A percentile compares a stretch with the other conserved stretches of the same genome.
These are phyloP conservation scores for Camellia sinensis DNA, from an alignment of 148 eudicot species.

Conservation along the genomic window DNA sequence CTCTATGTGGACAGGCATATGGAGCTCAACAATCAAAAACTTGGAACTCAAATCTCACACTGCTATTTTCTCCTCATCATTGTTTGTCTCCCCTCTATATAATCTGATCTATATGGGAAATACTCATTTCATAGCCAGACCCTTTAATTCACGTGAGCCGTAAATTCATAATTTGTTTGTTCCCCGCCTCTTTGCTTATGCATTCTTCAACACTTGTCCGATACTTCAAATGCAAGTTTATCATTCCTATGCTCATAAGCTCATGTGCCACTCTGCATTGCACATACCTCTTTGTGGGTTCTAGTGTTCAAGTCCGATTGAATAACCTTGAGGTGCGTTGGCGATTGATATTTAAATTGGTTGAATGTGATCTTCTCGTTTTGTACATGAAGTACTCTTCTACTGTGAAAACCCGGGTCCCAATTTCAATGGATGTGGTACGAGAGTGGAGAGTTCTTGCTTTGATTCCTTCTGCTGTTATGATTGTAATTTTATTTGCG, in stretches of 20 bases:
- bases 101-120: slow-evolving; percentile 52
- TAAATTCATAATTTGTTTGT: slow-evolving; percentile 50
- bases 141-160: slow-evolving; percentile 69
- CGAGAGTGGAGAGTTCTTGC: slow-evolving; percentile 64
- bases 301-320: slow-evolving; percentile 63
- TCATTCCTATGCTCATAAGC: slow-evolving; percentile 63
- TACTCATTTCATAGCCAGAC: slow-evolving; percentile 62
- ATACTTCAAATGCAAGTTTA: slow-evolving; percentile 63
- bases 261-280: slow-evolving; percentile 39
- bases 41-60: slow-evolving; percentile 85
- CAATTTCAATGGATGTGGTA: slow-evolving; percentile 65
- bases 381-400: slow-evolving; percentile 64
- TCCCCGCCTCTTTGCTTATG: slow-evolving; percentile 62
- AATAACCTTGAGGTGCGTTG: slow-evolving; percentile 58
- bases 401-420: slow-evolving; percentile 59
- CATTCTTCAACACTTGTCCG: slow-evolving; percentile 71
- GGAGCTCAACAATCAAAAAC: slow-evolving; percentile 75
- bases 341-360: slow-evolving; percentile 62
- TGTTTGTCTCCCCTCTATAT: slow-evolving; percentile 66
- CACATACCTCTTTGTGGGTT: slow-evolving; percentile 71
- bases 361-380: slow-evolving; percentile 46
- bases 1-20: slow-evolving; percentile 81
- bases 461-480: slow-evolving; percentile 82
- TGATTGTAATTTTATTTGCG: slow-evolving; percentile 44
- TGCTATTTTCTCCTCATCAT: slow-evolving; percentile 61